phyloP scores from a whole-genome alignment of 768 basidiomycete species.

The Auriculariales sp. region DNA sequence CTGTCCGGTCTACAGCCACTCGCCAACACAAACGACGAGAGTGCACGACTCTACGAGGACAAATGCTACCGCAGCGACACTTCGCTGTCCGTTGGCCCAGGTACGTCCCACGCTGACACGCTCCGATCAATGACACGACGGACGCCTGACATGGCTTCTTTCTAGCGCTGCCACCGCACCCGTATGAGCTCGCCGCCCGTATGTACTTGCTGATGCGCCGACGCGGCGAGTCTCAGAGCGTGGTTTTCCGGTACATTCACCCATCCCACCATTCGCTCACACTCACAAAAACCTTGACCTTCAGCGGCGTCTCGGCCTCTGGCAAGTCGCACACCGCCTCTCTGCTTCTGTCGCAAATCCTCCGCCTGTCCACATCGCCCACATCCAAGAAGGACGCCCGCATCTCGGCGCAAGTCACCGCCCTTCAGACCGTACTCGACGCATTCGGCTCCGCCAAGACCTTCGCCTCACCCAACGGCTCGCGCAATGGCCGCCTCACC shows the following conservation, averaged over 20 bases:
- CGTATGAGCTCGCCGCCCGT: conserved; percentile 76
- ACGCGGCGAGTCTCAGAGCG: conserved; percentile 58
- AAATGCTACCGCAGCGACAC: conserved; percentile 73
- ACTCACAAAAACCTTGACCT: background rate
- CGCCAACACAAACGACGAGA: conserved; percentile 67
- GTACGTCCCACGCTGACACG: conserved; percentile 29
- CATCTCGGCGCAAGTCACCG: conserved; percentile 62
- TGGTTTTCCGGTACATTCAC: conserved; percentile 54
- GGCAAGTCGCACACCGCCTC: conserved; percentile 67
- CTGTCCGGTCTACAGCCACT: too few relatives aligned
- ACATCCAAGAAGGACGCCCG: conserved; percentile 61
- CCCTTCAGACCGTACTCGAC: conserved; percentile 63
- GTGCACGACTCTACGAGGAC: conserved; percentile 73
- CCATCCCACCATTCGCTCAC: background rate
- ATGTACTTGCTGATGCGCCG: conserved; percentile 75
- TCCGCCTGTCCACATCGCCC: conserved; percentile 69
- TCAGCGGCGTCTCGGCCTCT: conserved; percentile 78
- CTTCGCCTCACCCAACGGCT: conserved; percentile 70
- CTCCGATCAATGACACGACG: too few relatives aligned
- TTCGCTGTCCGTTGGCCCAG: conserved; percentile 26
- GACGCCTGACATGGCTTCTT: too few relatives aligned
- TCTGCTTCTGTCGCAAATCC: conserved; percentile 64
- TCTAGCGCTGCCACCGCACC: conserved; percentile 73
- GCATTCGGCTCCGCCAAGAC: conserved; percentile 90
- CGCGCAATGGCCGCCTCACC: conserved; percentile 63